These are phyloP conservation scores for Volvariella surrecta DNA, from an alignment of 1,284 basidiomycete species.

Conservation along the genomic window DNA sequence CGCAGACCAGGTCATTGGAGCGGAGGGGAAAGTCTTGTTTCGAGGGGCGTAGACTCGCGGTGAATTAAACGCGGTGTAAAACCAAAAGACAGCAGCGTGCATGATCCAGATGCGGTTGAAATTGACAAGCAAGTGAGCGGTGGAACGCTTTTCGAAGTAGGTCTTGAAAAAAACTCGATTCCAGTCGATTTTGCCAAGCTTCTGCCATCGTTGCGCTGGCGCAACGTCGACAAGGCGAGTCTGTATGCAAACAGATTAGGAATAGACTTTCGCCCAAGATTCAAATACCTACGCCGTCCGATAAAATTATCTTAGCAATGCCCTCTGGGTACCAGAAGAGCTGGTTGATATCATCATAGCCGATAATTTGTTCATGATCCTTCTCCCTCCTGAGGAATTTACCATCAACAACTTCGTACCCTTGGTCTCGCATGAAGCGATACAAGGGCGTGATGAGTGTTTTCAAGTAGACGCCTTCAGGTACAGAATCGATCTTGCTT, in stretches of 20 bases:
- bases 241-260: constrained; percentile 24
- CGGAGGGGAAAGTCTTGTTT: constrained; percentile 24
- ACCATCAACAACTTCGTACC: constrained; percentile 94
- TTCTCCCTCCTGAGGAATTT: constrained; percentile 91
- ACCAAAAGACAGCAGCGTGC: constrained; percentile 89
- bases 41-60: constrained; percentile 32
- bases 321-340: constrained; percentile 99
- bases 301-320: constrained; percentile 84
- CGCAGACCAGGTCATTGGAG: constrained; percentile 82
- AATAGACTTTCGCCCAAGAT: not conserved
- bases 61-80: constrained; percentile 92
- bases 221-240: constrained; percentile 86
- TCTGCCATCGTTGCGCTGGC: constrained; percentile 88
- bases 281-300: constrained; percentile 63
- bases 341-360: constrained; percentile 99
- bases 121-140: constrained; percentile 91
- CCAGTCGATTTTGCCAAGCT: constrained; percentile 94
- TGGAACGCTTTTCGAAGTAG: constrained; percentile 91
- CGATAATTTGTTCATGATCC: constrained; percentile 94
- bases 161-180: constrained; percentile 94
- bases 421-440: constrained; percentile 94
- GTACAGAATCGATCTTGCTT: constrained; percentile 86
- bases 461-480: constrained; percentile 90
- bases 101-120: constrained; percentile 98
- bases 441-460: constrained; percentile 96